These are phyloP conservation scores for Senna siamea DNA, from an alignment of 306 rosid genomes.

Conservation along the genomic window DNA sequence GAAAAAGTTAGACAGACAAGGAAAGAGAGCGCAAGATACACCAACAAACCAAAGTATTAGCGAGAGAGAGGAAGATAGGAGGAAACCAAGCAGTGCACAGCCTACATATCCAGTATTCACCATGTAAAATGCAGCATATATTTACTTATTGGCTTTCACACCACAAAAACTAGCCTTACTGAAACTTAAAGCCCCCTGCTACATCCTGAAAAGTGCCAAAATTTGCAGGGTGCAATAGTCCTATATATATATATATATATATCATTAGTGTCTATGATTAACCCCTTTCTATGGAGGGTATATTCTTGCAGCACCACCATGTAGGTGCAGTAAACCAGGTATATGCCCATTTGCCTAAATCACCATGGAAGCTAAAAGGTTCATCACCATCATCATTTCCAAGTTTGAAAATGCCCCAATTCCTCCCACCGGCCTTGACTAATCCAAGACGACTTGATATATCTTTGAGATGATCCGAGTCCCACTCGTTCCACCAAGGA, in stretches of 20 bases:
- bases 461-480: conserved; percentile 54
- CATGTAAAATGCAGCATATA: not conserved
- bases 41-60: not conserved
- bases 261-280: not conserved
- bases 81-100: not conserved
- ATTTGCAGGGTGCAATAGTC: not conserved
- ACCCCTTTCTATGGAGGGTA: conserved; percentile 1
- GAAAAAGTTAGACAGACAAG: too few relatives aligned
- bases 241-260: not conserved
- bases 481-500: conserved; percentile 84
- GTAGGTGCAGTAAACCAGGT: conserved; percentile 65
- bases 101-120: not conserved
- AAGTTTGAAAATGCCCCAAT: conserved; percentile 63
- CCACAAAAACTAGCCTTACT: not conserved
- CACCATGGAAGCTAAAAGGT: conserved; percentile 52
- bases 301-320: conserved; percentile 64
- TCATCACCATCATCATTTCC: conserved; percentile 22
- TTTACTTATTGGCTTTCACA: not conserved
- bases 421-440: conserved; percentile 38
- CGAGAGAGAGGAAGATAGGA: too few relatives aligned
- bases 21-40: not conserved
- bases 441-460: conserved; percentile 43
- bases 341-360: conserved; percentile 53
- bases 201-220: not conserved
- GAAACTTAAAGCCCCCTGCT: not conserved